Evolutionary conservation across 805 yeast genomes (phyloP).

Genomic region (Hanseniaspora guilliermondii): DNA sequence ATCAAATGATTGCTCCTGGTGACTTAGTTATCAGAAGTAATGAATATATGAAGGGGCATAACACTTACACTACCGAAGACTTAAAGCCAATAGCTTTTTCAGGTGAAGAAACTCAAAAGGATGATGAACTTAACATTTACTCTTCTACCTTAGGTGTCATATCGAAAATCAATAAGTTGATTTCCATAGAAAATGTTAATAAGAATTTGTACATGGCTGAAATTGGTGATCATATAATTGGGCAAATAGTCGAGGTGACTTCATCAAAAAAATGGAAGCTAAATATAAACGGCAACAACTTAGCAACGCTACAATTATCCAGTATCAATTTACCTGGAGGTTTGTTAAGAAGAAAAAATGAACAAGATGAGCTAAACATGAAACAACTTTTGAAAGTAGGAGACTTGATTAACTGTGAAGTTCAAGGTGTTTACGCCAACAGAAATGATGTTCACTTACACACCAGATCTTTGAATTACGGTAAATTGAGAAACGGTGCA

Average conservation of each 20-base stretch:
- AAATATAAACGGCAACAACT: slow-evolving; percentile 88
- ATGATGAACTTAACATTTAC: slow-evolving; percentile 45
- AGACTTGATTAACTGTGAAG: slow-evolving; percentile 89
- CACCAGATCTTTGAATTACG: slow-evolving; percentile 89
- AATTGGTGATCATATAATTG: slow-evolving; percentile 92
- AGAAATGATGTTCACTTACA: slow-evolving; percentile 85
- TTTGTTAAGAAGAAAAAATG: slow-evolving; percentile 81
- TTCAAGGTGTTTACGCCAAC: slow-evolving; percentile 75
- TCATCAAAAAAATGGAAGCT: slow-evolving; percentile 84
- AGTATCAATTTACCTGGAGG: slow-evolving; percentile 97
- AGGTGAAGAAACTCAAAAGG: neutral
- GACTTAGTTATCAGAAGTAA: slow-evolving; percentile 93
- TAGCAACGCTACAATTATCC: slow-evolving; percentile 84
- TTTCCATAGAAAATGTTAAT: slow-evolving; percentile 73
- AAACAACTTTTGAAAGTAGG: slow-evolving; percentile 89
- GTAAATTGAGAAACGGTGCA: slow-evolving; percentile 84
- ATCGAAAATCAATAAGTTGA: slow-evolving; percentile 69
- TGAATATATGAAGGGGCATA: slow-evolving; percentile 97
- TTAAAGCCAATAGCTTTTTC: neutral
- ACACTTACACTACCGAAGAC: slow-evolving; percentile 62
- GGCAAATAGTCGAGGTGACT: slow-evolving; percentile 88
- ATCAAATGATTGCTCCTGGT: slow-evolving; percentile 76
- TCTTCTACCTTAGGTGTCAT: slow-evolving; percentile 90
- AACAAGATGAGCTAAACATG: slow-evolving; percentile 94
- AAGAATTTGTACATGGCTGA: slow-evolving; percentile 78